These are phyloP conservation scores for Penicillium janthinellum DNA, from an alignment of 2,329 filamentous ascomycete genomes.

Conservation along the genomic window DNA sequence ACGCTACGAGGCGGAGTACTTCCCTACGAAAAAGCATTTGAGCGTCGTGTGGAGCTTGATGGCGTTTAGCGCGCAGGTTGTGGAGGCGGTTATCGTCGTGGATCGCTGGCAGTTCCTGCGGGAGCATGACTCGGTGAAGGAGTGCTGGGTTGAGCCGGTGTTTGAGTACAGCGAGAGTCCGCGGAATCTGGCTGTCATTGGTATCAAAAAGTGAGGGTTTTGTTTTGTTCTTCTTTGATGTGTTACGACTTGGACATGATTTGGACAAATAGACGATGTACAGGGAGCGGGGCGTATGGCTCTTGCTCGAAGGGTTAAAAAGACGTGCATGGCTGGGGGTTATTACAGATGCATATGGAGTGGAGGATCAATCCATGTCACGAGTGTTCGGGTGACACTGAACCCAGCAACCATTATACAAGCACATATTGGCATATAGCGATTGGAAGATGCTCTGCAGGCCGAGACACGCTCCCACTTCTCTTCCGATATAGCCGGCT, in stretches of 20 bases:
- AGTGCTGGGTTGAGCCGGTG: slow-evolving; percentile 89
- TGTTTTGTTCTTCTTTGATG: neutral
- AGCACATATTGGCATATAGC: too few relatives aligned
- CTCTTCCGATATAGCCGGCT: too few relatives aligned
- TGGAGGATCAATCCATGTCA: neutral
- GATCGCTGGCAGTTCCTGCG: slow-evolving; percentile 86
- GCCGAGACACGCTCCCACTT: too few relatives aligned
- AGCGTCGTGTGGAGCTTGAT: slow-evolving; percentile 91
- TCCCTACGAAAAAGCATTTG: slow-evolving; percentile 72
- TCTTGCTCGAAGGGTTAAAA: neutral
- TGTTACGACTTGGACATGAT: slow-evolving; percentile 4
- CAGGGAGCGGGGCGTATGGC: neutral
- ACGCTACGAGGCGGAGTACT: slow-evolving; percentile 67
- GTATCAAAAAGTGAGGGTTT: slow-evolving; percentile 66
- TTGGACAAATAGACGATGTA: neutral
- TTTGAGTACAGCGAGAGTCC: slow-evolving; percentile 88
- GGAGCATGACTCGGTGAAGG: slow-evolving; percentile 73
- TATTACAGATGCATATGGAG: neutral
- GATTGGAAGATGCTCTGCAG: too few relatives aligned
- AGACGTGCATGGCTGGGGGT: neutral
- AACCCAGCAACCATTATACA: neutral
- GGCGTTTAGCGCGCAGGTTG: slow-evolving; percentile 88
- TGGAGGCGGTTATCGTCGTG: slow-evolving; percentile 86
- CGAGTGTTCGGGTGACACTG: neutral
- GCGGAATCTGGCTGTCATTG: slow-evolving; percentile 89